Evolutionary conservation across 2,329 filamentous ascomycete species (phyloP).

Genomic region (Arthrobotrys pseudoclavata): DNA sequence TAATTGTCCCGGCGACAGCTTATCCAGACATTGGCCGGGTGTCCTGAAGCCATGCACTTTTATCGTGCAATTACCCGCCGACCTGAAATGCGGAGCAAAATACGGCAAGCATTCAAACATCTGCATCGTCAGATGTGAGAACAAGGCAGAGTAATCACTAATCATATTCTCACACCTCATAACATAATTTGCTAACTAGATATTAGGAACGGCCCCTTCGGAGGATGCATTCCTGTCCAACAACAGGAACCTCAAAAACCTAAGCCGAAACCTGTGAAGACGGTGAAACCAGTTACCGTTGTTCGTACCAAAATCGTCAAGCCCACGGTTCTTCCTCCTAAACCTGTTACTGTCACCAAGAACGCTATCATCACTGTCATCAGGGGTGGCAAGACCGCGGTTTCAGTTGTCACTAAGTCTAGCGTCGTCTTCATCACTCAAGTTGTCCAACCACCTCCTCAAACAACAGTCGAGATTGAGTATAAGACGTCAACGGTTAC

Average conservation of each 20-base stretch:
- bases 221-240: constrained; percentile 1
- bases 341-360: not conserved
- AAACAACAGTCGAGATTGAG: not conserved
- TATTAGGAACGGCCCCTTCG: constrained; percentile 6
- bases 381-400: not conserved
- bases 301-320: not conserved
- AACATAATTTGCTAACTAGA: not conserved
- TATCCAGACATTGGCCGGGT: not conserved
- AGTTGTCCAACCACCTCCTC: not conserved
- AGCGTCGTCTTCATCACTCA: not conserved
- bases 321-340: not conserved
- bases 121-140: constrained; percentile 18
- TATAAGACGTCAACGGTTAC: not conserved
- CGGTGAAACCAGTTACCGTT: not conserved
- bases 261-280: not conserved
- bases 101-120: not conserved
- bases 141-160: constrained; percentile 11
- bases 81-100: constrained; percentile 15
- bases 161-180: not conserved
- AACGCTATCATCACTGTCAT: not conserved
- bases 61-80: not conserved
- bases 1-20: not conserved
- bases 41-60: not conserved
- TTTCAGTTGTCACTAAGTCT: constrained; percentile 1
- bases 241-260: too few species aligned